Evolutionary conservation across 2,329 filamentous ascomycete genomes (phyloP), one percentile per base, ranked within the genome.

Genomic region (Harringtonia aguacate): DNA sequence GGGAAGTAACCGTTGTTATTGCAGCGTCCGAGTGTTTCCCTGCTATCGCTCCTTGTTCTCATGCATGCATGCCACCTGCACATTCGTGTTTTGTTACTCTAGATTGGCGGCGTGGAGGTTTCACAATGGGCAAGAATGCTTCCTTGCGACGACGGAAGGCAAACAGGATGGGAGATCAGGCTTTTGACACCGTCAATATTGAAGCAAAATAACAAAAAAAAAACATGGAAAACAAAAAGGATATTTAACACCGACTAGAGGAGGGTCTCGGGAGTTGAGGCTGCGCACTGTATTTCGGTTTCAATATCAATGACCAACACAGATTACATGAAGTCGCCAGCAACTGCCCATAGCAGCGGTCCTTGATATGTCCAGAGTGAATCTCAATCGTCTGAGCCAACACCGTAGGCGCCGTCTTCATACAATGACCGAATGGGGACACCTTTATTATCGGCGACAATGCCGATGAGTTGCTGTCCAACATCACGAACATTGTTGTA

Each of bases 401-500:
- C 56, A 0, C 61, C 61, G 44, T 58, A 64, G 9, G 57, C 52
- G 0, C 50, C 52, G 5, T 50, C 49, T 13, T 50, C 48, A 36
- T 64, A 64, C 8, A 64, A 40, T 4, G 52, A 53, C 9, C 56
- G 48, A 7, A 64, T 49, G 1, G 57, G 53, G 2, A 62, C 54
- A 5, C 58, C 56, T 1, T 54, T 50, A 21, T 61, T 60, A 30
- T 65, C 62, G 1, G 62, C 62, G 8, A 65, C 52, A 13, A 64
- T 48, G 4, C 62, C 61, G 35, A 65, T 64, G 20, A 65, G 50
- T 46, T 64, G 58, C 50, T 64, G 62, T 4, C 56, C 59, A 9
- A 61, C 54, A 24, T 65, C 62, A 34, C 62, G 64, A 35, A 61
- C 52, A 24, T 64, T 58, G 52, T 65, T 65, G 53, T 65, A 65